Evolutionary conservation across 768 basidiomycete species (phyloP), one percentile per base, ranked within the genome.

Genomic region (Tylopilus rubrobrunneus): DNA sequence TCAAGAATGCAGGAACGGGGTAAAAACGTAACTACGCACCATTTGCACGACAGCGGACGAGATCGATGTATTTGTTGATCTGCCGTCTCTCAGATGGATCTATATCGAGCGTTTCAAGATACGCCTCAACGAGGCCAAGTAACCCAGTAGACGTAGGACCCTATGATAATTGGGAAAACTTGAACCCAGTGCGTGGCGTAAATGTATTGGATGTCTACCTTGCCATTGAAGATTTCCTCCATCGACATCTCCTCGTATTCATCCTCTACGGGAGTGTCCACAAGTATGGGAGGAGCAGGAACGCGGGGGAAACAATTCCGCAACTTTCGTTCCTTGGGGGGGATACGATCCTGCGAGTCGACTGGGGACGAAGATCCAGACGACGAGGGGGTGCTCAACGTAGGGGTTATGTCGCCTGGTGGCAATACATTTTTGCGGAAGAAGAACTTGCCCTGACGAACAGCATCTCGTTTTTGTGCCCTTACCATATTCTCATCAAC

Each of bases 401-500:
- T 52, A 19, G 67, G 69, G 3, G 70, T 64, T 15, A 67, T 59
- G 19, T 68, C 59, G 31, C 78, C 81, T 10, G 75, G 76, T 14
- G 87, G 80, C 71, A 89, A 88, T 15, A 98, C 80, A 52, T 87
- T 77, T 70, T 89, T 94, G 48, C 95, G 80, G 81, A 99, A 99
- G 71, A 78, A 90, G 73, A 97, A 99, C 67, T 81, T 88, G 59
- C 81, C 78, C n/a, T 79, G 69, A 48, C 73, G 73, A 21, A 85
- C 80, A 1, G 94, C 96, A 63, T 91, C 86, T 45, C 95, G 78
- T 45, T 76, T 74, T 69, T 99, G 97, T 1, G 96, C 95, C 56
- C 87, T 80, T 23, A 71, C 79, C 97, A 98, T 98, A 64, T 99
- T 99, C 70, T 90, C 90, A 67, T 99, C 95, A 41, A 98, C 97